Evolutionary conservation across 2,329 filamentous ascomycete species (phyloP), one percentile per base, ranked within the genome.

Genomic region (Fusarium sp.): DNA sequence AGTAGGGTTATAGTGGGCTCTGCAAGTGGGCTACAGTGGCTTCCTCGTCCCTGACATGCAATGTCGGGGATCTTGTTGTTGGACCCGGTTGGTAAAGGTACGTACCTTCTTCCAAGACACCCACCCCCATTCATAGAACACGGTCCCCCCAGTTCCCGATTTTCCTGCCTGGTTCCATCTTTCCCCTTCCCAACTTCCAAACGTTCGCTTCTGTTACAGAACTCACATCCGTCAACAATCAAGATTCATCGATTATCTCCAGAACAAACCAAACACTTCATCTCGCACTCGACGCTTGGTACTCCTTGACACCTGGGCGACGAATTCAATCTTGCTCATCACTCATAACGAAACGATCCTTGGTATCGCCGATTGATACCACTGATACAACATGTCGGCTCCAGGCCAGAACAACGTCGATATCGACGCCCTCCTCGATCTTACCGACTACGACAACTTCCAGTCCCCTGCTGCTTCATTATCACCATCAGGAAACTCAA

Each of bases 361-460:
- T 49, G 49, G 54, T 54, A 60, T 62, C 53, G 64, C 60, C 63
- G 56, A 60, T 52, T 45, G 49, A 61, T 49, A 51, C 27, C 35
- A 43, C 44, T 45, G 15, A 59, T 37, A 55, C 60, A 68, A 40
- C 62, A 82, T 82, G 80, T 78, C 80, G 75, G 75, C 75, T 67
- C 77, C 82, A 53, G 77, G 75, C 71, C 79, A 81, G 61, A 81
- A 81, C 61, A 82, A 83, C 68, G 82, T 85, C 71, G 82, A 84
- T 56, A 76, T 88, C 71, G 88, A 90, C 71, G 83, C 84, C 32
- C 80, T 89, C 46, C 80, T 90, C 76, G 87, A 90, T 71, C 82
- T 89, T 58, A 83, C 85, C 62, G 85, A 87, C 71, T 92, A 90
- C 78, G 88, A 90, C 74, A 81, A 82, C 66, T 90, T 87, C 72